A percentile compares a stretch with the other conserved stretches of the same genome.
Evolutionary conservation across 768 basidiomycete genomes (phyloP).

Genomic region (Leccinum uliginosum): DNA sequence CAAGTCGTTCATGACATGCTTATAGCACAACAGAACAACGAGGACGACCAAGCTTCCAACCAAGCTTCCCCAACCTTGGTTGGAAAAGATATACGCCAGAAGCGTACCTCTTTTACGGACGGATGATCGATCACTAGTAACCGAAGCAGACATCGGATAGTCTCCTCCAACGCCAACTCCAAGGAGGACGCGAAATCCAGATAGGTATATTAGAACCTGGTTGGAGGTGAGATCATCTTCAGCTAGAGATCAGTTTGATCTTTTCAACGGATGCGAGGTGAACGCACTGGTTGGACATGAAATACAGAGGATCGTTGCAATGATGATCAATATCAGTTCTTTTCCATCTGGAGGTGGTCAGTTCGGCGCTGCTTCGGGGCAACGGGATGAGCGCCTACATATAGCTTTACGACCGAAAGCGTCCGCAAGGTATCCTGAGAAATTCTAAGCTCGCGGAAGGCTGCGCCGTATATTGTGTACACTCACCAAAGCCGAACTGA

Average conservation of each 20-base stretch:
- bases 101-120: constrained; percentile 66
- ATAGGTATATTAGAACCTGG: constrained; percentile 56
- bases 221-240: constrained; percentile 47
- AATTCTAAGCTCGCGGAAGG: neutral
- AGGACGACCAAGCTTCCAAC: constrained; percentile 58
- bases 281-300: constrained; percentile 55
- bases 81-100: constrained; percentile 72
- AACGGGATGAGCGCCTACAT: constrained; percentile 34
- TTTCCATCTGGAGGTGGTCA: constrained; percentile 51
- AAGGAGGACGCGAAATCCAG: constrained; percentile 64
- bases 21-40: constrained; percentile 61
- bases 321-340: constrained; percentile 75
- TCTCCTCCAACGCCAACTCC: constrained; percentile 79
- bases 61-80: constrained; percentile 76
- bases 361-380: neutral
- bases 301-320: constrained; percentile 69
- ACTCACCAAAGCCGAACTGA: constrained; percentile 56
- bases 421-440: constrained; percentile 58
- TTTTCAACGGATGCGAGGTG: neutral
- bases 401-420: constrained; percentile 65
- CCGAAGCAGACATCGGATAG: constrained; percentile 71
- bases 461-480: neutral
- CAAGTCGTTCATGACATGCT: constrained; percentile 54
- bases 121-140: constrained; percentile 63
- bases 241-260: neutral